Base-by-base conservation (phyloP, 306 rosid genomes). In the Lathyrus tuberosus region DNA sequence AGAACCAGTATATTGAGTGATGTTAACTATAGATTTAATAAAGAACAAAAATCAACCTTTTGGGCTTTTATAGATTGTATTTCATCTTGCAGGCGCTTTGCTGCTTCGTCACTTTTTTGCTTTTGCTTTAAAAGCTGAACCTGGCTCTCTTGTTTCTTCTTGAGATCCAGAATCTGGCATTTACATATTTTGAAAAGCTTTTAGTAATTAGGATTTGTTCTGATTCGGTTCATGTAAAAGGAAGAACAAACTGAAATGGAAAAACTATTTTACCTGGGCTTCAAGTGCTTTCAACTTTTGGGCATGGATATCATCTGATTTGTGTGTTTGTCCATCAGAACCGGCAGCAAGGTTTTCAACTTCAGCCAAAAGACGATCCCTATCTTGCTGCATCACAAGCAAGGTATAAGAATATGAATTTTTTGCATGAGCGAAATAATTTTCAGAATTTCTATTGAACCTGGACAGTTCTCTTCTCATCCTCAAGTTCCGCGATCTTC, bases 21-120 rank as follows among this genome's bases (percentile, higher is more conserved):
- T 53, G 48, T 12, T 67, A 63, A 68, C 49, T 11, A 76, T 16
- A 30, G 8, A 61, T 69, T 40, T 43, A 4, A 46, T 15, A 64
- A 59, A 46, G 81, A 28, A 73, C 69, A 80, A 60, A 12, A 78
- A 59, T 74, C 69, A 82, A 93, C 98, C 97, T 93, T 93, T 61
- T 93, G 98, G 70, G 97, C 93, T 79, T 93, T 93, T 73, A 93
- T 93, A 72, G 87, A 90, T 49, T 90, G 98, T 81, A 93, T 93
- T 87, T 93, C 98, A 65, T 93, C 98, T 81, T 93, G 98, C 81
- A 93, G 81, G 62, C 95, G 82, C 81, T 90, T 90, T 13, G 98
- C 88, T 15, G 98, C 98, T 73, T 93, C 98, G 59, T 93, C 98
- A 78, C 98, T 93, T 72, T 88, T 93, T 72, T 93, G 98, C 84